Percentiles rank a stretch among this genome's conserved stretches.
Conservation (phyloP, 768 basidiomycete genomes). For the Rhodotorula toruloides region DNA sequence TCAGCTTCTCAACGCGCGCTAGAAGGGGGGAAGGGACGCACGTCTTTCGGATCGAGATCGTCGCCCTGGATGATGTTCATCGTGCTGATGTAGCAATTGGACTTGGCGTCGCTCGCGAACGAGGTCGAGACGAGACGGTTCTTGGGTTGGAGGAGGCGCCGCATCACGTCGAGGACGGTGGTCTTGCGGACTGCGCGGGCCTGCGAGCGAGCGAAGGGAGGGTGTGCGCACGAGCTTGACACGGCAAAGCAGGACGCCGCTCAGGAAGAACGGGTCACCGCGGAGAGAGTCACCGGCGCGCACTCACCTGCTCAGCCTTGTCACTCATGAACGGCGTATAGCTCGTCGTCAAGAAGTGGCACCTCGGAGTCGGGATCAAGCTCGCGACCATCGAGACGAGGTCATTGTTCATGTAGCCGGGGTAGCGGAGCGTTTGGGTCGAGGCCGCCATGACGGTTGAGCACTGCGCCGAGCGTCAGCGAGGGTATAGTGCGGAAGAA, state of each 20-base stretch:
- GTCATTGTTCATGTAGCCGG: slow-evolving; percentile 99
- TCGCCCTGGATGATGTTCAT: slow-evolving; percentile 98
- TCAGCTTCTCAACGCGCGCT: neutral
- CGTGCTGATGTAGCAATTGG: slow-evolving; percentile 83
- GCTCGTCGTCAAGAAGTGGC: slow-evolving; percentile 97
- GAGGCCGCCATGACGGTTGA: slow-evolving; percentile 97
- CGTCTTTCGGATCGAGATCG: slow-evolving; percentile 87
- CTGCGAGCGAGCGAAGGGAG: slow-evolving; percentile 50
- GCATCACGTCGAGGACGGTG: slow-evolving; percentile 97
- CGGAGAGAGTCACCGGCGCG: too few relatives aligned
- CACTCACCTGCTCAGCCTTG: slow-evolving; percentile 81
- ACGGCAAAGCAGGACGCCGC: too few relatives aligned
- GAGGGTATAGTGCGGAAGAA: slow-evolving; percentile 2
- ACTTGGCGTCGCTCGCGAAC: slow-evolving; percentile 70
- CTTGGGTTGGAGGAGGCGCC: slow-evolving; percentile 91
- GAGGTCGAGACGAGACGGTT: slow-evolving; percentile 95
- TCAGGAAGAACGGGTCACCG: neutral
- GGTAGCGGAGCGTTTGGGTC: slow-evolving; percentile 92
- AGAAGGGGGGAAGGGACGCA: slow-evolving; percentile 46
- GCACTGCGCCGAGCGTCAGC: slow-evolving; percentile 54
- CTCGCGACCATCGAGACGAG: slow-evolving; percentile 94
- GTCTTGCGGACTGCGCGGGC: slow-evolving; percentile 93
- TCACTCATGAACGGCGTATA: slow-evolving; percentile 98
- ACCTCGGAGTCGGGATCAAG: slow-evolving; percentile 91
- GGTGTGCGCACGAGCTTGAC: neutral